Conservation (phyloP, 2,329 filamentous ascomycete genomes). For the Apiospora hydei region DNA sequence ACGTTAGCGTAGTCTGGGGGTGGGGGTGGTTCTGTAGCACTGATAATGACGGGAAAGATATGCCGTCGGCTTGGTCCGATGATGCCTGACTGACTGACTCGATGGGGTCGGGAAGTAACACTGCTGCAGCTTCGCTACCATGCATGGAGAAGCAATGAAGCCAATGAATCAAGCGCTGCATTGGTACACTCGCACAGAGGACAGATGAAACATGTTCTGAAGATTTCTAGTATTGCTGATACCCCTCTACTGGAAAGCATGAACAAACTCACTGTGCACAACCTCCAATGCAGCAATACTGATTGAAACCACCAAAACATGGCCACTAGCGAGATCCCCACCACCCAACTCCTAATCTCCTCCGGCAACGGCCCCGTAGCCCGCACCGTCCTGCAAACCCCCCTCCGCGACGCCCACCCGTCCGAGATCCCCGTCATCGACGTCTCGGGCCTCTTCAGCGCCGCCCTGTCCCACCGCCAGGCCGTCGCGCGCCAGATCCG, state of each 20-base stretch:
- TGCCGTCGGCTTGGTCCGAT: slow-evolving; percentile 12
- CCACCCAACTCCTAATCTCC: slow-evolving; percentile 34
- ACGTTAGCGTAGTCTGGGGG: slow-evolving; percentile 1
- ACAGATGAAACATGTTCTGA: background rate
- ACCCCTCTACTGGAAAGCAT: no score
- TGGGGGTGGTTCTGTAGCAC: background rate
- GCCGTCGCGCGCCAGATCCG: slow-evolving; percentile 49
- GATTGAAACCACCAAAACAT: background rate
- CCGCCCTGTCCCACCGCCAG: slow-evolving; percentile 43
- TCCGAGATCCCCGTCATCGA: slow-evolving; percentile 52
- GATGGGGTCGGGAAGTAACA: background rate
- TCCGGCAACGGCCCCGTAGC: slow-evolving; percentile 37
- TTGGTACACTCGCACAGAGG: background rate
- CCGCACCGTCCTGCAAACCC: slow-evolving; percentile 33
- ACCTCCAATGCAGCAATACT: no score
- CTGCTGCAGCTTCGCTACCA: background rate
- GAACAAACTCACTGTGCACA: background rate
- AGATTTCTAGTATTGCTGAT: background rate
- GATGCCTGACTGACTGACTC: background rate
- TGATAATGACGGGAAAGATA: background rate
- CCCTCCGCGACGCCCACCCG: slow-evolving; percentile 35
- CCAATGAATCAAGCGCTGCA: background rate
- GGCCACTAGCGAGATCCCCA: slow-evolving; percentile 22
- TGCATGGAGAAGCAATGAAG: background rate
- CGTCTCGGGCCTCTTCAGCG: slow-evolving; percentile 48